These are phyloP conservation scores for Fusarium tjaetaba DNA, from an alignment of 2,329 filamentous ascomycete genomes.

Conservation along the genomic window DNA sequence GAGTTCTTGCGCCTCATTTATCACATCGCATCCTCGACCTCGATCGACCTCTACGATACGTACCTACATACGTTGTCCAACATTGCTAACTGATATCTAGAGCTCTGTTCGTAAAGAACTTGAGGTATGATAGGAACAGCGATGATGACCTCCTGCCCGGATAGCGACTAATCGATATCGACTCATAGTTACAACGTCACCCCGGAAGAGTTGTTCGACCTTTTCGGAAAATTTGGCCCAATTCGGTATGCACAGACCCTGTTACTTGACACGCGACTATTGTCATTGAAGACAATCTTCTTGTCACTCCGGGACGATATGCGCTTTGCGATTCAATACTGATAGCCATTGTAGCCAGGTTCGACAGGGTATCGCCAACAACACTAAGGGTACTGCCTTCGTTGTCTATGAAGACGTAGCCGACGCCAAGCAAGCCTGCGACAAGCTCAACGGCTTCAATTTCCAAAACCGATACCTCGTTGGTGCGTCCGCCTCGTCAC, in stretches of 20 bases:
- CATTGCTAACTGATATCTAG: conserved; percentile 60
- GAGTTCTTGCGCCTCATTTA: conserved; percentile 18
- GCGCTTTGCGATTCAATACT: conserved; percentile 30
- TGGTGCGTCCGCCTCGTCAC: conserved; percentile 67
- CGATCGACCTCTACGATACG: neutral
- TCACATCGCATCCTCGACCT: conserved; percentile 16
- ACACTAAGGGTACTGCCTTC: conserved; percentile 98
- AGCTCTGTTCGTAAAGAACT: conserved; percentile 99
- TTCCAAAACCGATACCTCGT: conserved; percentile 99
- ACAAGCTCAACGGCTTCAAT: conserved; percentile 99
- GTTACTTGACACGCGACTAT: conserved; percentile 9
- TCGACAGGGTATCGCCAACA: conserved; percentile 95
- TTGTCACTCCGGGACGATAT: conserved; percentile 6
- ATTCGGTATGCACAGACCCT: conserved; percentile 75
- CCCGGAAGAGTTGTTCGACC: conserved; percentile 96
- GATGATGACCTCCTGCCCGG: conserved; percentile 11
- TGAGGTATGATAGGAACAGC: conserved; percentile 72
- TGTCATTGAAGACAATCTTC: neutral
- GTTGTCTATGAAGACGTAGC: conserved; percentile 99
- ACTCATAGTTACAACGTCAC: conserved; percentile 92
- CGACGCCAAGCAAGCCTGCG: conserved; percentile 98
- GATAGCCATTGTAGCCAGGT: conserved; percentile 76
- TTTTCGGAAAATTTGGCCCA: conserved; percentile 97
- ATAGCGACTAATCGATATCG: conserved; percentile 64
- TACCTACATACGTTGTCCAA: neutral